Evolutionary conservation across 1,139 yeast species (phyloP), one percentile per base, ranked within the genome.

Genomic region (Lodderomyces theae): DNA sequence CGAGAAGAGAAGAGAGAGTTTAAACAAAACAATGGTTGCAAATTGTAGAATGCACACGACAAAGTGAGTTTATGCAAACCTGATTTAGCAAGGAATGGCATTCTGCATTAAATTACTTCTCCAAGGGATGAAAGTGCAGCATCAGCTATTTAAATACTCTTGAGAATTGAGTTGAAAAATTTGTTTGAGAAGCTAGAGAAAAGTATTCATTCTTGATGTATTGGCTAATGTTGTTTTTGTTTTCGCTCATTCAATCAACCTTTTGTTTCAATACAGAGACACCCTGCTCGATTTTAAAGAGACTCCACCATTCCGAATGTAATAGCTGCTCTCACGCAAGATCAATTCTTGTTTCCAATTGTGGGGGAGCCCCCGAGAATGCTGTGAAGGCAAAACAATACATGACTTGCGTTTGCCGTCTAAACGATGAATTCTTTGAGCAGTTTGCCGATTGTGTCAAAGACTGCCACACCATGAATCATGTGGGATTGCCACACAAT

Each of bases 401-500:
- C 18, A 33, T 38, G n/a, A 21, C 29, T 12, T 43, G 46, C 35
- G 37, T 38, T 17, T 43, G 46, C 34, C 18, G 26, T 7, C 24
- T 43, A 25, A 25, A 26, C 7, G 32, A 36, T 10, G 22, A 33
- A 4, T 43, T 43, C 25, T 43, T 35, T 21, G 28, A 28, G 9
- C 26, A 32, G 11, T 40, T 34, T 30, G 13, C 19, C 9, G 23
- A 34, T 7, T 43, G 46, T 34, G 25, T 38, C 18, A 23, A 40
- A 11, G 28, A 38, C 4, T 43, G 46, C 23, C 13, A 22, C 1
- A 16, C 21, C 11, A 38, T 36, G 19, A 34, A 35, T 10, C 18
- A 18, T 18, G 13, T 13, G 17, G 31, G 13, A 21, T 16, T 28
- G 11, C 16, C 24, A 29, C 16, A 15, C 6, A 28, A 36, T 21